Base-by-base conservation (phyloP, 2,329 filamentous ascomycete species). In the Aureobasidium vineae region DNA sequence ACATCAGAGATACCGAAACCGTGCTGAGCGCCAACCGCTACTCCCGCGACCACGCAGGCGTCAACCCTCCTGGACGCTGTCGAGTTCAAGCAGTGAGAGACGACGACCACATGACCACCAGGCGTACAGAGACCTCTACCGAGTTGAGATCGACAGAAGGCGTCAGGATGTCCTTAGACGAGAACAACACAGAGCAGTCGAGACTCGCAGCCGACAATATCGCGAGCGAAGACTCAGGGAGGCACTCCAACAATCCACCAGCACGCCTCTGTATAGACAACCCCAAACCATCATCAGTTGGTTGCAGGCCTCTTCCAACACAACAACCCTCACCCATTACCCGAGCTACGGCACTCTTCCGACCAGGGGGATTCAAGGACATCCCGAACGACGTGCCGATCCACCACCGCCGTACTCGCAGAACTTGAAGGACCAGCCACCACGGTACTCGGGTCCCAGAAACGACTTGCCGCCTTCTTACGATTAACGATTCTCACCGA, bases 161-260 rank as follows among this genome's bases (percentile, higher is more conserved):
- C 61, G 61, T 23, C 61, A 64, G 28, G 61, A 64, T 26, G n/a
- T 11, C 5, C 28, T 64, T 8, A 41, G 61, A 26, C 23, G 61
- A 53, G 61, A 64, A 26, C 61, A 64, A 23, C 41, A 47, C 36
- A 54, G 61, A 52, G 61, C 61, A 45, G 28, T 49, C 11, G 47
- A 64, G 38, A 45, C 26, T 45, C 61, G 61, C 13, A 33, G 33
- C 13, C 47, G 61, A 33, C 36, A 64, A 26, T 43, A 64, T 6
- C 61, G 49, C 5, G 36, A 49, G 61, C 61, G 61, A 26, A 54
- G 61, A 26, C 61, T 49, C 10, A 41, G 61, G 36, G 49, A 64
- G 31, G 49, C 26, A 5, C 28, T 31, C 7, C 47, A 45, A 13
- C 47, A 54, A 7, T 33, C 41, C 36, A n/a, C 38, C 6, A 54